Evolutionary conservation across 2,329 filamentous ascomycete genomes (phyloP).

Genomic region (Colletotrichum gigasporum): DNA sequence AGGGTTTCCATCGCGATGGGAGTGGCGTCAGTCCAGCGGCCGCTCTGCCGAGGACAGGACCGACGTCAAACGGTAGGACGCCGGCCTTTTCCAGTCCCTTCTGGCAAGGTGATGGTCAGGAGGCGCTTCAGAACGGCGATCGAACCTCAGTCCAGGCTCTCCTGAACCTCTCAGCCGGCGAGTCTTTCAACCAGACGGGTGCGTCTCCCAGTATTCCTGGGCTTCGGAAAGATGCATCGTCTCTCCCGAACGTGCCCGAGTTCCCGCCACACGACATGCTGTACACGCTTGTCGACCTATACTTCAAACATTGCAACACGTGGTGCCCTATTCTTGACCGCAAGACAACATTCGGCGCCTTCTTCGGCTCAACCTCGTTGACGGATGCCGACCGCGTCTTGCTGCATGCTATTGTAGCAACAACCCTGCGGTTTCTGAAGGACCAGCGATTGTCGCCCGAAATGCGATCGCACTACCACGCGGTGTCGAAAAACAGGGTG

Average conservation of each 20-base stretch:
- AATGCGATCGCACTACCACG: constrained; percentile 49
- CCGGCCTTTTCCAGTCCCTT: constrained; percentile 49
- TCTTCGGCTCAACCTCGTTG: constrained; percentile 52
- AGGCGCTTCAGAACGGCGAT: constrained; percentile 33
- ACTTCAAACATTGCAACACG: constrained; percentile 72
- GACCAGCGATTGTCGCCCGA: constrained; percentile 48
- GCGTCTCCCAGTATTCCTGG: constrained; percentile 2
- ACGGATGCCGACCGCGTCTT: constrained; percentile 50
- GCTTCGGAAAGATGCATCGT: constrained; percentile 37
- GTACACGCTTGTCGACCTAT: constrained; percentile 68
- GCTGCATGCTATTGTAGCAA: constrained; percentile 54
- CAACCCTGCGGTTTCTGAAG: constrained; percentile 52
- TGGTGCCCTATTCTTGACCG: constrained; percentile 61
- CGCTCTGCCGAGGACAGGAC: constrained; percentile 32
- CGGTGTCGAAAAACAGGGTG: constrained; percentile 48
- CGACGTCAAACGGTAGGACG: constrained; percentile 44
- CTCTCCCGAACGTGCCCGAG: constrained; percentile 52
- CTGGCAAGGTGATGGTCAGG: constrained; percentile 43
- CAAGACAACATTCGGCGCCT: constrained; percentile 49
- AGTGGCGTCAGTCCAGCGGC: constrained; percentile 34
- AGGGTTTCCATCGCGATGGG: constrained; percentile 36
- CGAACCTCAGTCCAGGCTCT: constrained; percentile 34
- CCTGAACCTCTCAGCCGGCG: constrained; percentile 30
- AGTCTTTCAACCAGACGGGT: constrained; percentile 22
- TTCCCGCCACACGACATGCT: constrained; percentile 69